A percentile compares a stretch with the other conserved stretches of the same genome.
phyloP scores from a whole-genome alignment of 176 grass and related monocot genomes.

The Carex pumila region DNA sequence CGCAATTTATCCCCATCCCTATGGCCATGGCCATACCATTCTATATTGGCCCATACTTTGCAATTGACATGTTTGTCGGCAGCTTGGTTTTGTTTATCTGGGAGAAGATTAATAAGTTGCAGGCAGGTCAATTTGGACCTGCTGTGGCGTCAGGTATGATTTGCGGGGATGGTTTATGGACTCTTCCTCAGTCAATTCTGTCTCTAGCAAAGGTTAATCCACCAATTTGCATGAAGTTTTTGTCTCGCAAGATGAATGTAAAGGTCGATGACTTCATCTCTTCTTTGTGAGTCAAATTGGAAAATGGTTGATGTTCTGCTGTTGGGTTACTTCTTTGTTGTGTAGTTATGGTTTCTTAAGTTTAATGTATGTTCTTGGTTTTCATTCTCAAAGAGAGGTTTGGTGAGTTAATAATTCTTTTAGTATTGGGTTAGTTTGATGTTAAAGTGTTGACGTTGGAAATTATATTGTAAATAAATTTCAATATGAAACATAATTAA shows the following conservation, averaged over 20 bases:
- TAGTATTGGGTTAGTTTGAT: background rate
- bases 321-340: background rate
- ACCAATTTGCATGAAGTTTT: conserved; percentile 93
- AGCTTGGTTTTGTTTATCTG: conserved; percentile 60
- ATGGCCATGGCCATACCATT: conserved; percentile 98
- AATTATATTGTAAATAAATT: background rate
- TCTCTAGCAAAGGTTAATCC: conserved; percentile 75
- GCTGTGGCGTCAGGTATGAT: conserved; percentile 89
- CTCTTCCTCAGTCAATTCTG: conserved; percentile 68
- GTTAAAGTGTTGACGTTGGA: background rate
- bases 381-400: background rate
- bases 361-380: background rate
- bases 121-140: conserved; percentile 62
- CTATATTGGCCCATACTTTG: conserved; percentile 79
- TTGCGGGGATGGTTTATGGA: conserved; percentile 87
- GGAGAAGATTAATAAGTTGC: conserved; percentile 56
- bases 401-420: background rate
- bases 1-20: conserved; percentile 61
- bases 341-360: background rate
- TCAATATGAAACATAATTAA: background rate
- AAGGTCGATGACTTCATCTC: conserved; percentile 24
- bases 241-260: conserved; percentile 31
- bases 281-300: background rate
- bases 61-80: conserved; percentile 82
- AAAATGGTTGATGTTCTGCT: background rate